phyloP scores from a whole-genome alignment of 2,329 filamentous ascomycete genomes.

The Xylariales sp. region DNA sequence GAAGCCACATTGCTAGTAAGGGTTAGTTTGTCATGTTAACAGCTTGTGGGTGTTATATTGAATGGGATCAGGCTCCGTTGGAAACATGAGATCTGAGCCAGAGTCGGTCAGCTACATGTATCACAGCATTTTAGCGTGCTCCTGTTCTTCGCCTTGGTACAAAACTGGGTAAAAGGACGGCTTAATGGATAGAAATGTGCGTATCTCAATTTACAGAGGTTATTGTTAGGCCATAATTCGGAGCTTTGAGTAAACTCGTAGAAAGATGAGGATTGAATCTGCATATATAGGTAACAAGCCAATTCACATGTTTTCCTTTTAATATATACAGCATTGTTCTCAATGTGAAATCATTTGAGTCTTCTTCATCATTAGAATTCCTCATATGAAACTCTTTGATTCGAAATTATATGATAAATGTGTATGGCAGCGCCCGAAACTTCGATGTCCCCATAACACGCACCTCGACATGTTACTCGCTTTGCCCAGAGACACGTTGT shows the following conservation, averaged over 20 bases:
- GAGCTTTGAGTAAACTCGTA: background rate
- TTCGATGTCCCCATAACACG: background rate
- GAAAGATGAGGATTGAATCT: background rate
- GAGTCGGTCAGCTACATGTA: slow-evolving; percentile 1
- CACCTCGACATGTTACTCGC: background rate
- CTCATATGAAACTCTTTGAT: too few species aligned
- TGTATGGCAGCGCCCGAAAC: too few species aligned
- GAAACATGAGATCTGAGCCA: background rate
- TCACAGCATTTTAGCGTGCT: slow-evolving; percentile 1
- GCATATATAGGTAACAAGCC: too few species aligned
- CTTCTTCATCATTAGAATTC: too few species aligned
- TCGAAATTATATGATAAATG: too few species aligned
- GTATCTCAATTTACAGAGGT: slow-evolving; percentile 9
- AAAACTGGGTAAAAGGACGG: background rate
- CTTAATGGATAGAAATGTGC: slow-evolving; percentile 29
- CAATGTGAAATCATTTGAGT: background rate
- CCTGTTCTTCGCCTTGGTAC: background rate
- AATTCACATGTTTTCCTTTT: background rate
- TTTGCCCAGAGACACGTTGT: background rate
- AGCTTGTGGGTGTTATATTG: background rate
- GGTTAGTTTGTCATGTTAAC: slow-evolving; percentile 3
- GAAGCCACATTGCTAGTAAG: background rate
- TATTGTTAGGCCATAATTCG: background rate
- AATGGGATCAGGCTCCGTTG: background rate
- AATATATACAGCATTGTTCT: background rate